Base-by-base conservation (phyloP, 2,329 filamentous ascomycete genomes). In the Fusarium sterilihyphosum region DNA sequence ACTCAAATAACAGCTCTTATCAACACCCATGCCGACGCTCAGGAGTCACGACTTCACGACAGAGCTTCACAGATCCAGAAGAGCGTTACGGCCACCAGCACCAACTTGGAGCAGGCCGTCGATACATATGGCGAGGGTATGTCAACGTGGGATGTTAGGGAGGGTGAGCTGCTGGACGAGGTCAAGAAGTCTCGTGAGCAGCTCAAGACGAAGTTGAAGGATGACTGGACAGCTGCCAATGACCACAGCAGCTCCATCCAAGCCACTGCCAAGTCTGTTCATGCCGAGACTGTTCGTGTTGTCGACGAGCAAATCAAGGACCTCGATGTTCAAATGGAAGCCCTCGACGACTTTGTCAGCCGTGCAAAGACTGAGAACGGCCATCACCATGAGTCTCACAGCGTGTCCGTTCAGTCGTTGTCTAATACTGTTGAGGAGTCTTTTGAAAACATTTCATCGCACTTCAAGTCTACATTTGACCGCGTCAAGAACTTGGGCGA, bases 251-350 rank as follows among this genome's bases (percentile, higher is more conserved):
- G 88, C n/a, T 92, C 92, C 11, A 96, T 99, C 77, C 94, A 96
- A 76, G 88, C 89, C 13, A 93, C 93, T 0, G 95, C 96, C 1
- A 93, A 93, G 77, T 94, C 94, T 6, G 95, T 98, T 3, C 95
- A 99, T 76, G 92, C 93, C 40, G 93, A 97, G 83, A 98, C 96
- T 0, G 91, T 98, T 37, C 92, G 92, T 12, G 96, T 97, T 66
- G 95, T 98, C 18, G 93, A 96, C 78, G 92, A 93, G 65, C 96
- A 99, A 83, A 93, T 97, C 84, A 88, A 90, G 64, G 94, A 97
- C 75, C 92, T 99, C 80, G 92, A 93, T 70, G 89, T 88, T n/a
- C 94, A 98, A 82, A 95, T 99, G 89, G 90, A 92, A 65, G 93
- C 94, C 3, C 88, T 99, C 13, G 96, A 98, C 78, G 94, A 96